A percentile compares a stretch with the other conserved stretches of the same genome.
phyloP scores from a whole-genome alignment of 371 early-diverging fungal species.

The Saksenaea vasiformis region DNA sequence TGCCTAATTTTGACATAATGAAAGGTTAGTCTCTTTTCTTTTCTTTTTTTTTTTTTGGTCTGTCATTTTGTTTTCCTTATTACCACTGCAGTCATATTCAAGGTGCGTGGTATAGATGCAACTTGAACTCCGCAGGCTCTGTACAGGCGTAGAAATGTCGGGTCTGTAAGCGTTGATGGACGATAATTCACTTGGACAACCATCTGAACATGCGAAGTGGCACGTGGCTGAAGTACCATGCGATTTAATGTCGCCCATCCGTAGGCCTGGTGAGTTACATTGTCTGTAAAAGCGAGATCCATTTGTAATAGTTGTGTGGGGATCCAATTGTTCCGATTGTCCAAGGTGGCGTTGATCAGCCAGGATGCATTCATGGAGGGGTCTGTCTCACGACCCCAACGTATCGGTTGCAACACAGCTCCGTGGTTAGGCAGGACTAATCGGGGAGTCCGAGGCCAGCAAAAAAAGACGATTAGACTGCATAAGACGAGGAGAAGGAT shows the following conservation, averaged over 20 bases:
- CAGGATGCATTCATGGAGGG: conserved; percentile 14
- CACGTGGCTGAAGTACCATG: conserved; percentile 5
- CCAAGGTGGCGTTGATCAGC: conserved; percentile 18
- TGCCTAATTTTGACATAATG: conserved; percentile 19
- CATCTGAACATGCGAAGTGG: conserved; percentile 6
- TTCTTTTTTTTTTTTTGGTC: no score
- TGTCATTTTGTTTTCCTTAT: not conserved
- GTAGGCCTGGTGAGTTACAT: conserved; percentile 16
- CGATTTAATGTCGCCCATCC: conserved; percentile 8
- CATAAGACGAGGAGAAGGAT: not conserved
- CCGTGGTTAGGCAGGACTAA: conserved; percentile 15
- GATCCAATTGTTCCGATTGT: conserved; percentile 15
- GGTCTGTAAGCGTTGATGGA: conserved; percentile 3
- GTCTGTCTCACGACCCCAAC: conserved; percentile 7
- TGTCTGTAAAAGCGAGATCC: conserved; percentile 17
- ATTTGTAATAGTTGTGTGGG: conserved; percentile 10
- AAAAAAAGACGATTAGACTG: conserved; percentile 15
- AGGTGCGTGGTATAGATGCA: conserved; percentile 16
- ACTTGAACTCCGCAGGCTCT: conserved; percentile 18
- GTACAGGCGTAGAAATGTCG: conserved; percentile 14
- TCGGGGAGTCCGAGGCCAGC: conserved; percentile 30
- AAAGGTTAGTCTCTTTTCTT: not conserved
- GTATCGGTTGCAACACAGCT: not conserved
- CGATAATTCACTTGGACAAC: conserved; percentile 17
- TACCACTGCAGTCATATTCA: conserved; percentile 30